Evolutionary conservation across 257 asterid genomes (phyloP).

Genomic region (Nicotiana undulata): DNA sequence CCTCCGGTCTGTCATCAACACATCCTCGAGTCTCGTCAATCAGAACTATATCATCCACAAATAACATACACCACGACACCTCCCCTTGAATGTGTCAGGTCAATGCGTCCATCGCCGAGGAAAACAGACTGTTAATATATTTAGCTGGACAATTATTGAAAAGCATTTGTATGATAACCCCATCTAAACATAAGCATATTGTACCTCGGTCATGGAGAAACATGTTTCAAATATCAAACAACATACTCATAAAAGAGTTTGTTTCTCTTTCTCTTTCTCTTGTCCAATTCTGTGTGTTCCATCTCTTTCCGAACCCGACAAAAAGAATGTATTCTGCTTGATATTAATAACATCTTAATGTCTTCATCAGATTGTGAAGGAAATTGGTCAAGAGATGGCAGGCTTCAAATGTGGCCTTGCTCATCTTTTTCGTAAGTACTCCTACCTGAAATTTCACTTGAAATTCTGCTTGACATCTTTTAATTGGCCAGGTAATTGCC

Average conservation of each 20-base stretch:
- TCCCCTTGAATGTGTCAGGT: too few relatives aligned
- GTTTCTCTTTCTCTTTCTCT: background rate
- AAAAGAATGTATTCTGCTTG: background rate
- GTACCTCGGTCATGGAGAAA: background rate
- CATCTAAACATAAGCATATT: background rate
- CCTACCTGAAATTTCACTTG: background rate
- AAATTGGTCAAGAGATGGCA: conserved; percentile 74
- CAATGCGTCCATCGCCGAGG: too few relatives aligned
- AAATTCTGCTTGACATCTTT: conserved; percentile 1
- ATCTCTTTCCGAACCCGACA: background rate
- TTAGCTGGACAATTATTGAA: background rate
- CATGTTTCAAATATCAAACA: background rate
- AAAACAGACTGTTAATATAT: background rate
- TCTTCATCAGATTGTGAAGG: conserved; percentile 62
- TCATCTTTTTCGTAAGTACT: conserved; percentile 69
- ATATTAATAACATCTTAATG: conserved; percentile 1
- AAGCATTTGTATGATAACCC: background rate
- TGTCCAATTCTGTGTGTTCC: background rate
- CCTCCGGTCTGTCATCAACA: too few relatives aligned
- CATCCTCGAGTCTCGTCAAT: too few relatives aligned
- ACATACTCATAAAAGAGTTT: background rate
- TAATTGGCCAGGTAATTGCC: background rate
- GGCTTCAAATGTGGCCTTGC: conserved; percentile 90
- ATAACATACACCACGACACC: too few relatives aligned
- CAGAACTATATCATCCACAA: too few relatives aligned